These are phyloP conservation scores for Trichoderma reesei DNA, from an alignment of 495 filamentous ascomycete species.

Conservation along the genomic window DNA sequence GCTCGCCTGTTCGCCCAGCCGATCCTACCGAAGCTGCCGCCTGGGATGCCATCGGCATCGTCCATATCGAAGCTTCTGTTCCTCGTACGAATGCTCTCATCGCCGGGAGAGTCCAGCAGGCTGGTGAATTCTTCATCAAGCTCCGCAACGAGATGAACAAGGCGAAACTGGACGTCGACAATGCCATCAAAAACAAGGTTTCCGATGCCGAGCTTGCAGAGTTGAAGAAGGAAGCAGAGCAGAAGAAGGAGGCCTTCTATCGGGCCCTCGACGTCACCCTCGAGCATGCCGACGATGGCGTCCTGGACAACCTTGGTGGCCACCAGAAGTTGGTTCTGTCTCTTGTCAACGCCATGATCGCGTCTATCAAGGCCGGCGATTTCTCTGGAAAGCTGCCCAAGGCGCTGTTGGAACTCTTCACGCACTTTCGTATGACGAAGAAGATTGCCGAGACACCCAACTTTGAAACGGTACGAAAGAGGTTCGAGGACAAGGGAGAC, in stretches of 20 bases:
- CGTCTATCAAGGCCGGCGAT: slow-evolving; percentile 57
- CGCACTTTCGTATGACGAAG: slow-evolving; percentile 45
- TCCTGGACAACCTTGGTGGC: slow-evolving; percentile 47
- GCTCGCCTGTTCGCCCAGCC: slow-evolving; percentile 13
- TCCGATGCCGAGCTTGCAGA: slow-evolving; percentile 2
- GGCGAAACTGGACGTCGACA: slow-evolving; percentile 17
- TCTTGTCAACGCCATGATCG: slow-evolving; percentile 52
- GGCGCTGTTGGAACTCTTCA: slow-evolving; percentile 53
- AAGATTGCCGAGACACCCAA: slow-evolving; percentile 57
- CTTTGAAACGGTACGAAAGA: slow-evolving; percentile 50
- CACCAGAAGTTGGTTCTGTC: slow-evolving; percentile 35
- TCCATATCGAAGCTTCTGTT: slow-evolving; percentile 19
- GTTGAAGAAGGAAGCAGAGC: slow-evolving; percentile 31
- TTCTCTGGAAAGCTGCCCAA: slow-evolving; percentile 52
- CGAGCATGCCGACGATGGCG: slow-evolving; percentile 51
- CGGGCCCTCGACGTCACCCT: slow-evolving; percentile 49
- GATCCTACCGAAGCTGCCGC: slow-evolving; percentile 14
- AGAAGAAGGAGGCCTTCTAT: slow-evolving; percentile 50
- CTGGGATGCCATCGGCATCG: slow-evolving; percentile 24
- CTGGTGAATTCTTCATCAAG: slow-evolving; percentile 18
- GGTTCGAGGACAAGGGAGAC: slow-evolving; percentile 58
- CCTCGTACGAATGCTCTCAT: slow-evolving; percentile 16
- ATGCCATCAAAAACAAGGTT: slow-evolving; percentile 11
- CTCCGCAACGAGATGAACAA: slow-evolving; percentile 20
- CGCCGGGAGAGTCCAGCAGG: slow-evolving; percentile 21